Percentiles rank a stretch among this genome's conserved stretches.
These are phyloP conservation scores for Zymoseptoria brevis DNA, from an alignment of 2,329 filamentous ascomycete genomes.

Conservation along the genomic window DNA sequence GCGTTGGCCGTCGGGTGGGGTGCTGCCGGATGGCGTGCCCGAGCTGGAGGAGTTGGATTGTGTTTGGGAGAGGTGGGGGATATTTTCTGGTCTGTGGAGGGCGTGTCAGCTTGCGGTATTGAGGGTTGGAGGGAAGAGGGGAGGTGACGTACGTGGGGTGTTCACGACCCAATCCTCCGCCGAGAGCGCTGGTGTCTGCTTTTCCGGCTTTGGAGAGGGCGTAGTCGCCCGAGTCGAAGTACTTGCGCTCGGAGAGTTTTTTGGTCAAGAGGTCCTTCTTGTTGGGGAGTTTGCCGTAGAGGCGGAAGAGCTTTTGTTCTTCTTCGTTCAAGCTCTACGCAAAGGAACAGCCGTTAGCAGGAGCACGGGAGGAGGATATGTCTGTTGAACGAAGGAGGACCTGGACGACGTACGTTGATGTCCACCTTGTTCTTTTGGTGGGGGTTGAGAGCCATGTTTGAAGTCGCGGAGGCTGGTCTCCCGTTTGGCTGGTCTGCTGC, in stretches of 20 bases:
- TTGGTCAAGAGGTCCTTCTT: slow-evolving; percentile 96
- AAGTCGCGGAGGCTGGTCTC: not conserved
- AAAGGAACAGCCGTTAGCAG: too few relatives aligned
- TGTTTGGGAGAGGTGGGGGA: slow-evolving; percentile 30
- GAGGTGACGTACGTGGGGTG: slow-evolving; percentile 69
- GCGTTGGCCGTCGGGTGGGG: slow-evolving; percentile 9
- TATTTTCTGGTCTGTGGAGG: slow-evolving; percentile 30
- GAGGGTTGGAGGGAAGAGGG: slow-evolving; percentile 33
- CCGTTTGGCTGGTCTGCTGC: not conserved
- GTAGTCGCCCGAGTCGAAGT: slow-evolving; percentile 93
- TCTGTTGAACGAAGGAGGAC: too few relatives aligned
- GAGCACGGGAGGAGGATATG: too few relatives aligned
- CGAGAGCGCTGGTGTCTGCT: slow-evolving; percentile 67
- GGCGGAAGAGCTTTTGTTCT: slow-evolving; percentile 90
- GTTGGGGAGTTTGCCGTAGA: slow-evolving; percentile 96
- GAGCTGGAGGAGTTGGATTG: slow-evolving; percentile 17
- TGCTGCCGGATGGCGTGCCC: slow-evolving; percentile 1
- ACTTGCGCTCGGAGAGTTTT: slow-evolving; percentile 98
- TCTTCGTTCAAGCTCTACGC: slow-evolving; percentile 56
- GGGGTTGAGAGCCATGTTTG: slow-evolving; percentile 60
- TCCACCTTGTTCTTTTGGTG: slow-evolving; percentile 99
- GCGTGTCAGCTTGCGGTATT: slow-evolving; percentile 6
- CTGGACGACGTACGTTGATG: slow-evolving; percentile 61
- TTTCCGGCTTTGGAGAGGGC: slow-evolving; percentile 95
- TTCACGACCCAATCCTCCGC: slow-evolving; percentile 86